Conservation (phyloP, 1,284 basidiomycete genomes). For the Megacollybia platyphylla region DNA sequence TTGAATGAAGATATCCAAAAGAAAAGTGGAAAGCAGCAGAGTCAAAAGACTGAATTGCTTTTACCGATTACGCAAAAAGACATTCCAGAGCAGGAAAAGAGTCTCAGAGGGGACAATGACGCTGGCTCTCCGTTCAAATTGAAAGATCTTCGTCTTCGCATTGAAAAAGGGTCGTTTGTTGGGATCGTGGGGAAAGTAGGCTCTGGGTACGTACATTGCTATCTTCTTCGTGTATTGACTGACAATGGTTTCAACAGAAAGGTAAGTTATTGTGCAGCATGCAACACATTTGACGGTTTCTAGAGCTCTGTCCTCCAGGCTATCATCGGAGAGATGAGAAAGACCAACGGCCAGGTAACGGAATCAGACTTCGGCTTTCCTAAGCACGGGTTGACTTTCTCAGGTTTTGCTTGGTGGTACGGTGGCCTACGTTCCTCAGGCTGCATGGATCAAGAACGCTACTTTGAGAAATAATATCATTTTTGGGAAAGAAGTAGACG, state of each 20-base stretch:
- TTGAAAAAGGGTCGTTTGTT: conserved; percentile 53
- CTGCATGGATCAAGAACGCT: conserved; percentile 52
- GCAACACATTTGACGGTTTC: too few relatives aligned
- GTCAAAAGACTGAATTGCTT: conserved; percentile 1
- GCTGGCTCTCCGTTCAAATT: conserved; percentile 52
- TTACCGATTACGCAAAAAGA: conserved; percentile 12
- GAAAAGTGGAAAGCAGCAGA: conserved; percentile 3
- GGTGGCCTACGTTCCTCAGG: conserved; percentile 48
- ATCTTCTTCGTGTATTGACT: not conserved
- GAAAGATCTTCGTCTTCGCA: conserved; percentile 38
- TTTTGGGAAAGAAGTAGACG: conserved; percentile 33
- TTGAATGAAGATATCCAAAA: conserved; percentile 14
- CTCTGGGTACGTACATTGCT: conserved; percentile 46
- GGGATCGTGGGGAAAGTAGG: conserved; percentile 67
- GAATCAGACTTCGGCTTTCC: not conserved
- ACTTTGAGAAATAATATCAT: conserved; percentile 42
- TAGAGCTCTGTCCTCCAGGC: conserved; percentile 34
- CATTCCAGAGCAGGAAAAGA: not conserved
- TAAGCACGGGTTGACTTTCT: conserved; percentile 12
- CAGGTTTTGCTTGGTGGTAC: conserved; percentile 32
- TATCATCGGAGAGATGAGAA: conserved; percentile 51
- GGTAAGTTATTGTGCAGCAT: not conserved
- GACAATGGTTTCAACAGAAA: not conserved
- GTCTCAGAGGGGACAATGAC: conserved; percentile 1
- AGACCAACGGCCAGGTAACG: conserved; percentile 24